These are phyloP conservation scores for Salicornia ramosissima DNA, from an alignment of 148 eudicot genomes.

Conservation along the genomic window DNA sequence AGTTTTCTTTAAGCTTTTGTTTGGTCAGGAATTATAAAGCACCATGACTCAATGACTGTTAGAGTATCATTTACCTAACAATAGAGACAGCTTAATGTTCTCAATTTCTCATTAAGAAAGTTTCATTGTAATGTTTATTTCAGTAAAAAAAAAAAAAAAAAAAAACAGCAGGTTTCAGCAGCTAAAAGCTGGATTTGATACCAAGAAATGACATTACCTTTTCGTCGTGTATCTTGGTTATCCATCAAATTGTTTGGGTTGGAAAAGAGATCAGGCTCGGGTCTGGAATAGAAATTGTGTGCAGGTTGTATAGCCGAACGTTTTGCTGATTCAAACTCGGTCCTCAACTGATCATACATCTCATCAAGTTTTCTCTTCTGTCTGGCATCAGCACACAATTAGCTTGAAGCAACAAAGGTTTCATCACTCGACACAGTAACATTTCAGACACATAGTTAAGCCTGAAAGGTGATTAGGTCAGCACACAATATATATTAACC, in stretches of 20 bases:
- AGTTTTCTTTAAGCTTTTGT: neutral
- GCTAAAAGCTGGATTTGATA: neutral
- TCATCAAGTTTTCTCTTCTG: slow-evolving; percentile 96
- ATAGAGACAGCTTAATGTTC: neutral
- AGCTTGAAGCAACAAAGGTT: slow-evolving; percentile 11
- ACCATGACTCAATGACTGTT: neutral
- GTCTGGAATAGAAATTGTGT: slow-evolving; percentile 56
- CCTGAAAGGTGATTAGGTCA: neutral
- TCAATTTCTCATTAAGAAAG: neutral
- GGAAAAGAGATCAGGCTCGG: slow-evolving; percentile 73
- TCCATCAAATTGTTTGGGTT: slow-evolving; percentile 67
- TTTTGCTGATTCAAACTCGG: slow-evolving; percentile 69
- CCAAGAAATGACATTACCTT: slow-evolving; percentile 48
- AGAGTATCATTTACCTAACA: neutral
- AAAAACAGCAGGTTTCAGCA: neutral
- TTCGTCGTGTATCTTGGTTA: slow-evolving; percentile 60
- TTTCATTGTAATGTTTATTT: neutral
- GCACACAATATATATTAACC: slow-evolving; percentile 33
- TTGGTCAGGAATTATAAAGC: neutral
- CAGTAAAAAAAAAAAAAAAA: neutral
- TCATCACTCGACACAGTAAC: neutral
- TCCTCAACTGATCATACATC: slow-evolving; percentile 93
- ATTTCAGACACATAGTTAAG: slow-evolving; percentile 3
- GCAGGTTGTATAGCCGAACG: slow-evolving; percentile 85
- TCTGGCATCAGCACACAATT: slow-evolving; percentile 37